Evolutionary conservation across 345 rosid genomes (phyloP), one percentile per base, ranked within the genome.

Genomic region (Rhizophora mangle): DNA sequence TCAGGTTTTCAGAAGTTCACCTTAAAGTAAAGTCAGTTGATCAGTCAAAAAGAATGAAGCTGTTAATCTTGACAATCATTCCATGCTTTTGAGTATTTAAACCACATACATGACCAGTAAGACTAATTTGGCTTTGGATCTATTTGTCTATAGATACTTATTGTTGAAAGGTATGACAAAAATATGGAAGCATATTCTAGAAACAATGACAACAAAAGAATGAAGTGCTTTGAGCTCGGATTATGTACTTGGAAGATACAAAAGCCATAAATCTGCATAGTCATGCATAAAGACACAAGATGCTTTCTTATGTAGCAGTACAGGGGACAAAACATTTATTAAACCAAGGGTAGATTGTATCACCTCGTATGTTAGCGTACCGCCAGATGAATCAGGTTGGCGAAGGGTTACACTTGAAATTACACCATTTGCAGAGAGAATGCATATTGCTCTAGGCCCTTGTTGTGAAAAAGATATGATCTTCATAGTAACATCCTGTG

Each of bases 351-450:
- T 51, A 39, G 54, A 29, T 6, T 54, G 63, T n/a, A 56, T 62
- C 29, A 78, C 82, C 82, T 78, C 82, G 29, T 73, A 78, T n/a
- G 82, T 78, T n/a, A 78, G 65, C 18, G 82, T 78, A 34, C 78
- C 82, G 15, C 78, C 78, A 47, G 82, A 78, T 13, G 82, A 78
- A 66, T 74, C 77, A 37, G 82, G 78, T 60, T 78, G 82, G 13
- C 75, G 82, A 58, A 78, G 82, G 6, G 82, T 78, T 51, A 74
- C 82, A 57, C 74, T 78, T 52, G 82, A 78, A 52, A 77, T 77
- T 63, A 72, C 73, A 59, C 81, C 81, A 68, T 77, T 77, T 19
- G 81, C 81, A 51, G 81, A 77, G 53, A 77, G 81, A 20, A 77
- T 60, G 52, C 81, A 77, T 72, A 73, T 72, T 13, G 81, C 81